Evolutionary conservation across 75 land plant genomes (phyloP), one percentile per base, ranked within the genome.

Genomic region (Chamaecyparis obtusa): DNA sequence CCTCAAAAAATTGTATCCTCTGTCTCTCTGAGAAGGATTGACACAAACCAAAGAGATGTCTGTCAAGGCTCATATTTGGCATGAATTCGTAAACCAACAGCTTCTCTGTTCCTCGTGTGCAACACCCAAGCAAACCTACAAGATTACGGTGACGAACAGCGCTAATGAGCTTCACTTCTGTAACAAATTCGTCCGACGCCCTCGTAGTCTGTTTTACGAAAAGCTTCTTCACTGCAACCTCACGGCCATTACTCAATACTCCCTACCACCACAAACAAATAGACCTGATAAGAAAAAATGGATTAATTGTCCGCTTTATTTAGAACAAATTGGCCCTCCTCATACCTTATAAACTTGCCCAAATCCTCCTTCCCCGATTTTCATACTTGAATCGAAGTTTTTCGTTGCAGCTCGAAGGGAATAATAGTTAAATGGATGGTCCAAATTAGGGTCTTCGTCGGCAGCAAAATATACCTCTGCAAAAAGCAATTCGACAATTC

Each of bases 31-130:
- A 16, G 8, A 5, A 76, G 43, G 27, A 39, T 78, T 78, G 1
- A 7, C 5, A 78, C n/a, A 19, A 37, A 81, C 83, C 51, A 19
- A 87, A 87, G 19, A 87, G 36, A 84, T 49, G 64, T 24, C 49
- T 49, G 57, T 84, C 74, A 1, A 84, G 87, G 54, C 88, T 84
- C 9, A 85, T 46, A 64, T 84, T 87, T 24, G 41, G 21, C 82
- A 87, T 43, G 84, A 84, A 88, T 72, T 88, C 89, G 5, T 85
- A 88, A 44, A 88, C 89, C 79, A 88, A 16, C 6, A 88, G 37
- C 37, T 79, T 43, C 48, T 88, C 88, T 9, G 13, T 4, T 27
- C 79, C 89, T 27, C 75, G 79, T n/a, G 54, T 48, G 55, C 89
- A 88, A 48, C 89, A 88, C 15, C 89, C 89, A 9, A 87, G 33